Evolutionary conservation across 2,329 filamentous ascomycete species (phyloP).

Genomic region (Fusarium caatingaense): DNA sequence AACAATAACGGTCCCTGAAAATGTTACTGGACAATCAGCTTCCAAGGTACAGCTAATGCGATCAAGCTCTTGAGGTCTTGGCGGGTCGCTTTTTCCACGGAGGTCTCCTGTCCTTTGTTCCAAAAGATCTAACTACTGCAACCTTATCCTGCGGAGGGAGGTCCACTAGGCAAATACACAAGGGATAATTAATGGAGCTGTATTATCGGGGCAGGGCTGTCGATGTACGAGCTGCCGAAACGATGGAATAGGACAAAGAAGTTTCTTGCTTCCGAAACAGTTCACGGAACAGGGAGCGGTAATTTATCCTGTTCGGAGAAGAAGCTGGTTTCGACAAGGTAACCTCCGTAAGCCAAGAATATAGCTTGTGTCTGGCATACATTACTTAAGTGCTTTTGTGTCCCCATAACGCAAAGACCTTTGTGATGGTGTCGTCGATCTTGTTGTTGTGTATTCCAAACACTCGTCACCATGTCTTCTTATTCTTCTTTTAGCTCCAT

Average conservation of each 20-base stretch:
- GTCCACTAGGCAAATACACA: background rate
- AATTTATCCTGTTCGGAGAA: slow-evolving; percentile 4
- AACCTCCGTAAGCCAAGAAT: background rate
- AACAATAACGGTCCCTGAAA: background rate
- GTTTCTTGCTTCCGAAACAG: slow-evolving; percentile 23
- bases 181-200: background rate
- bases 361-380: background rate
- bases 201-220: background rate
- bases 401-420: background rate
- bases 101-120: slow-evolving; percentile 8
- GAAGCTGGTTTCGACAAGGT: background rate
- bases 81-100: slow-evolving; percentile 14
- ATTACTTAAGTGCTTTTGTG: slow-evolving; percentile 3
- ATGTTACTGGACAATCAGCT: background rate
- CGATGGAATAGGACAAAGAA: background rate
- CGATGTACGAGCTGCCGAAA: background rate
- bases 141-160: slow-evolving; percentile 7
- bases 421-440: background rate
- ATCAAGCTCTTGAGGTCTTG: background rate
- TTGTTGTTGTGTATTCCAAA: background rate
- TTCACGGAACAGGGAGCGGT: slow-evolving; percentile 6
- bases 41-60: background rate
- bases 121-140: slow-evolving; percentile 24
- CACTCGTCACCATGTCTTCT: slow-evolving; percentile 25
- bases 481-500: slow-evolving; percentile 25